Base-by-base conservation (phyloP, 495 filamentous ascomycete species). In the Mycothermus thermophilus region DNA sequence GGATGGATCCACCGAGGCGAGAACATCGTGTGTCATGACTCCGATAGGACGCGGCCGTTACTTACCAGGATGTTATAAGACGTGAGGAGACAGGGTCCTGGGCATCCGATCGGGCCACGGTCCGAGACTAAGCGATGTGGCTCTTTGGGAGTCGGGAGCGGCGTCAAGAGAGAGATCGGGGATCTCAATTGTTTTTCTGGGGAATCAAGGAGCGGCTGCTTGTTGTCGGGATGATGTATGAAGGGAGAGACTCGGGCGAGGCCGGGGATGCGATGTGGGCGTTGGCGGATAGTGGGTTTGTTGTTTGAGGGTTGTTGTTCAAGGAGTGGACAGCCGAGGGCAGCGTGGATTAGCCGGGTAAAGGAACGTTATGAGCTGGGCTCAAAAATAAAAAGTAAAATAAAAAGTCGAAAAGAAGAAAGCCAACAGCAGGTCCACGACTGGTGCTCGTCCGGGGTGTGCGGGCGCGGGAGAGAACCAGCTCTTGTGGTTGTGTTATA, bases 401-500 rank as follows among this genome's bases (percentile, higher is more conserved):
- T n/a, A n/a, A n/a, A n/a, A n/a, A n/a, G n/a, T n/a, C n/a, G n/a
- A n/a, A n/a, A n/a, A n/a, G n/a, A n/a, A n/a, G n/a, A n/a, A n/a
- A n/a, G n/a, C n/a, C n/a, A n/a, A n/a, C 51, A 40, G 43, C 54
- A 38, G 35, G 54, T 54, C n/a, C 11, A 25, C 22, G 6, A 56
- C 56, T 55, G 50, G 47, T 47, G 48, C 58, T 52, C 37, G 45
- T 48, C 54, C 48, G 46, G 44, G n/a, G n/a, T n/a, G n/a, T n/a
- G 46, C 32, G 43, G 42, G 44, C 17, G 34, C 28, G 51, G 51
- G 43, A 59, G 55, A 62, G 60, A 63, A 57, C 61, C 62, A 63
- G 60, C 59, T 67, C 58, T 60, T 57, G 61, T n/a, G n/a, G n/a
- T 59, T 60, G 52, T 64, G 54, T 62, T 65, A 63, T 64, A 65